Conservation (phyloP, 768 basidiomycete genomes). For the Clathrus columnatus region DNA sequence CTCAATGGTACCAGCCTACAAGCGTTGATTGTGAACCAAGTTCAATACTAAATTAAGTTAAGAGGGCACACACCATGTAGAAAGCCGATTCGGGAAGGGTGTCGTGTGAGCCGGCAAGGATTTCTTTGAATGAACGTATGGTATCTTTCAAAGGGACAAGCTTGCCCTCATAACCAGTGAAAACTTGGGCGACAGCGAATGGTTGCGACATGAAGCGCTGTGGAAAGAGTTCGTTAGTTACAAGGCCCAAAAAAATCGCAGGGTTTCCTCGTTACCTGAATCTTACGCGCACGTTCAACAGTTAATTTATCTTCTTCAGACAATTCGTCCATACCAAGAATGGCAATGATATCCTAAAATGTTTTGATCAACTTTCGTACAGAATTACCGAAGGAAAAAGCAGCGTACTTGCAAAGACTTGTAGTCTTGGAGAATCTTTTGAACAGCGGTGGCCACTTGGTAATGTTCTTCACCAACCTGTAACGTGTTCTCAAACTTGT, state of each 20-base stretch:
- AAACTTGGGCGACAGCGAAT: constrained; percentile 99
- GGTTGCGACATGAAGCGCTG: constrained; percentile 99
- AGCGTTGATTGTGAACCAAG: constrained; percentile 6
- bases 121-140: constrained; percentile 95
- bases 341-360: constrained; percentile 92
- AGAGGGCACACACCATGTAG: constrained; percentile 65
- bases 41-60: background rate
- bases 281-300: constrained; percentile 54
- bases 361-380: constrained; percentile 16
- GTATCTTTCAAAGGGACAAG: constrained; percentile 96
- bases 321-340: constrained; percentile 99
- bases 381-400: background rate
- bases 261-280: constrained; percentile 30
- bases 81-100: constrained; percentile 90
- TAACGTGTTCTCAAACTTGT: background rate
- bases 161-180: constrained; percentile 98
- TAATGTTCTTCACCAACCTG: constrained; percentile 90
- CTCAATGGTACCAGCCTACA: constrained; percentile 81
- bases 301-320: constrained; percentile 99
- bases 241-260: background rate
- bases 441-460: constrained; percentile 89
- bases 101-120: constrained; percentile 85
- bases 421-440: constrained; percentile 97
- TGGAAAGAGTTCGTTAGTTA: constrained; percentile 18
- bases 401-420: constrained; percentile 66